These are phyloP conservation scores for Colletotrichum incanum DNA, from an alignment of 2,329 filamentous ascomycete genomes.

Conservation along the genomic window DNA sequence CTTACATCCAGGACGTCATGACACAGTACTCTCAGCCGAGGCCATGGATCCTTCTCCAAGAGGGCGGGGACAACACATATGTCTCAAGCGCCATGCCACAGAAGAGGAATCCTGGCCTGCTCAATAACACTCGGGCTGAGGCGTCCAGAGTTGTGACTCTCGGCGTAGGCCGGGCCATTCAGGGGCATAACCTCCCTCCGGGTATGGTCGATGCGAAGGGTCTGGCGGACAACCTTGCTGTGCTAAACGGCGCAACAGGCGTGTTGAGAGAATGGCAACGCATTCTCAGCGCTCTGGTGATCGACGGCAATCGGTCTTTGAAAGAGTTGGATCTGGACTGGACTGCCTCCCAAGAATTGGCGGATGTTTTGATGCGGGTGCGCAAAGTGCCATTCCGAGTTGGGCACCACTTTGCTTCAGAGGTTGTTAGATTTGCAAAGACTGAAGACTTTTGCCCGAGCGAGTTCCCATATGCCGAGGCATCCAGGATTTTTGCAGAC, in stretches of 20 bases:
- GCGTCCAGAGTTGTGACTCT: slow-evolving; percentile 29
- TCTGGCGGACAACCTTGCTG: slow-evolving; percentile 27
- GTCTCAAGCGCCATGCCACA: slow-evolving; percentile 40
- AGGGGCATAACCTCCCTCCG: slow-evolving; percentile 33
- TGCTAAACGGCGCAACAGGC: slow-evolving; percentile 7
- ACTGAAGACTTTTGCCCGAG: slow-evolving; percentile 11
- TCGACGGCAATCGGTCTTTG: slow-evolving; percentile 27
- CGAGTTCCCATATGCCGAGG: slow-evolving; percentile 24
- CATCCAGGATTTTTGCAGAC: slow-evolving; percentile 20
- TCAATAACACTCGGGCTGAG: slow-evolving; percentile 19
- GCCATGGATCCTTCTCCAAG: slow-evolving; percentile 36
- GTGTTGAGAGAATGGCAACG: slow-evolving; percentile 12
- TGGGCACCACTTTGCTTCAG: slow-evolving; percentile 40
- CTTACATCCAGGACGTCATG: slow-evolving; percentile 39
- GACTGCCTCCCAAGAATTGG: slow-evolving; percentile 39
- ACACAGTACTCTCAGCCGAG: slow-evolving; percentile 32
- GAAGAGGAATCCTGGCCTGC: slow-evolving; percentile 29
- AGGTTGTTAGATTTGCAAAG: slow-evolving; percentile 34
- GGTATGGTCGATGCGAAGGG: slow-evolving; percentile 36
- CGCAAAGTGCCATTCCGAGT: slow-evolving; percentile 34
- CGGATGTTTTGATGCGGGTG: slow-evolving; percentile 33
- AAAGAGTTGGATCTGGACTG: slow-evolving; percentile 35
- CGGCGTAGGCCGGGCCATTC: slow-evolving; percentile 31
- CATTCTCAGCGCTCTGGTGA: slow-evolving; percentile 28
- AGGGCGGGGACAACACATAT: slow-evolving; percentile 35